Percentiles rank a stretch among this genome's conserved stretches.
phyloP scores from a whole-genome alignment of 106 monocot species.

The Ottelia alismoides region DNA sequence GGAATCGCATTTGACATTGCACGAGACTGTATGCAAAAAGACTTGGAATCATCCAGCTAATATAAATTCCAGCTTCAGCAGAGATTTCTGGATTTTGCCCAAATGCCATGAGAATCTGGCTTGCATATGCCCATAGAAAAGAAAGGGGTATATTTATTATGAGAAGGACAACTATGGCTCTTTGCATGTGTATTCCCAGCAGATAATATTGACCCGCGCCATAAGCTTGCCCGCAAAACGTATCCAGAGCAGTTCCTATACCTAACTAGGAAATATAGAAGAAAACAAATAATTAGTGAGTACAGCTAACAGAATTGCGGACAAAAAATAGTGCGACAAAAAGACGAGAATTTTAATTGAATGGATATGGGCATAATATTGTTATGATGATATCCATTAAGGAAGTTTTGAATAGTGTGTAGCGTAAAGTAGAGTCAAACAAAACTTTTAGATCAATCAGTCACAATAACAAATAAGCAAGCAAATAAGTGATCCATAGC shows the following conservation, averaged over 20 bases:
- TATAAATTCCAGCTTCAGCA: conserved; percentile 37
- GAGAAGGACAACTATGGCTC: conserved; percentile 41
- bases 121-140: conserved; percentile 35
- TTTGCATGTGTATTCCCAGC: conserved; percentile 58
- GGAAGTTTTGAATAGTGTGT: no score
- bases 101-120: conserved; percentile 27
- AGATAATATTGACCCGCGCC: conserved; percentile 41
- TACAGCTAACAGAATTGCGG: no score
- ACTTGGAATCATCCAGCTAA: conserved; percentile 64
- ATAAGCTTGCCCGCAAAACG: conserved; percentile 53
- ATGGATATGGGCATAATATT: no score
- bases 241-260: conserved; percentile 40
- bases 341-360: no score
- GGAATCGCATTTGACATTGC: conserved; percentile 49
- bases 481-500: no score
- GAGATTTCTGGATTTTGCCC: conserved; percentile 56
- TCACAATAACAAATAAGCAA: no score
- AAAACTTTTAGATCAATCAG: no score
- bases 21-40: conserved; percentile 58
- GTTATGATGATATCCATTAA: no score
- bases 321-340: no score
- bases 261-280: no score
- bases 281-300: no score
- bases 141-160: conserved; percentile 36
- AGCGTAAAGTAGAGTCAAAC: no score